A percentile compares a stretch with the other conserved stretches of the same genome.
Conservation (phyloP, 345 rosid genomes). For the Kernera saxatilis region DNA sequence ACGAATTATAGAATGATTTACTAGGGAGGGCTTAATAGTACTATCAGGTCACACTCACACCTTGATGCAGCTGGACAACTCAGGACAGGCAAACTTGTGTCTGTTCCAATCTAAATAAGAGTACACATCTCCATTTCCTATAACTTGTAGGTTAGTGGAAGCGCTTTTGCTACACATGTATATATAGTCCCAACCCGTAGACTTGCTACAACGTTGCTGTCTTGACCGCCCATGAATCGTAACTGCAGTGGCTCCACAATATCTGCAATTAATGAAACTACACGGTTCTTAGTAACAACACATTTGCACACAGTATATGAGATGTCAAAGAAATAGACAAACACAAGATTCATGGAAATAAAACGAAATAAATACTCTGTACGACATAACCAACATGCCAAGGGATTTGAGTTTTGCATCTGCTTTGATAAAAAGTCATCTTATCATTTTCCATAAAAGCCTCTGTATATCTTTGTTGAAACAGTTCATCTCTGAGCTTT, state of each 20-base stretch:
- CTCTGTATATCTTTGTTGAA: slow-evolving; percentile 75
- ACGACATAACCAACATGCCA: slow-evolving; percentile 62
- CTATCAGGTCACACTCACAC: slow-evolving; percentile 31
- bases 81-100: slow-evolving; percentile 64
- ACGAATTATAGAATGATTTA: neutral
- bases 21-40: neutral
- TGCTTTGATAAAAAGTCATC: slow-evolving; percentile 64
- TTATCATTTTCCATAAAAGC: slow-evolving; percentile 89
- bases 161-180: slow-evolving; percentile 64
- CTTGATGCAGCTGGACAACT: slow-evolving; percentile 79
- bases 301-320: neutral
- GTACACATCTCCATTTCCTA: slow-evolving; percentile 85
- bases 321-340: neutral
- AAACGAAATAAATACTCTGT: neutral
- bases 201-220: slow-evolving; percentile 86
- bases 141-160: slow-evolving; percentile 54
- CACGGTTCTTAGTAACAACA: slow-evolving; percentile 40
- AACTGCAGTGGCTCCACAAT: slow-evolving; percentile 90
- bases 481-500: slow-evolving; percentile 52
- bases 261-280: slow-evolving; percentile 71
- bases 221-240: slow-evolving; percentile 93
- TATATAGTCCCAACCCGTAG: slow-evolving; percentile 91
- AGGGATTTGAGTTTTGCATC: slow-evolving; percentile 64
- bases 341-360: neutral
- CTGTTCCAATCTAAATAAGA: slow-evolving; percentile 85